These are phyloP conservation scores for Arabidopsis lyrata DNA, from an alignment of 441 rosid species.

Conservation along the genomic window DNA sequence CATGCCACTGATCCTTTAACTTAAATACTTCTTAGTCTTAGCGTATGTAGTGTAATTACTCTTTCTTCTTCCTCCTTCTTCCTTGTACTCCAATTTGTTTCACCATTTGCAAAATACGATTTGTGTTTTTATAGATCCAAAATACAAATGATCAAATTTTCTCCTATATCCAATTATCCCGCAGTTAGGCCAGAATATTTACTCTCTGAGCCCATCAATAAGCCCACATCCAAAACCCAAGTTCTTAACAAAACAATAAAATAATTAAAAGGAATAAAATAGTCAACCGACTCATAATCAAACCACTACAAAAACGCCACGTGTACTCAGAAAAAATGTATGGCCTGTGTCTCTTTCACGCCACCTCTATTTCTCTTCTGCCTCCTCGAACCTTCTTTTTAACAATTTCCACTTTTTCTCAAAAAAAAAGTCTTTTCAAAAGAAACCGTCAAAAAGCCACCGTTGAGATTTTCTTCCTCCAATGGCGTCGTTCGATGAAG, in stretches of 20 bases:
- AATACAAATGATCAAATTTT: too few species aligned
- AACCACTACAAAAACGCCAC: slow-evolving; percentile 25
- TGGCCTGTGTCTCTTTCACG: slow-evolving; percentile 38
- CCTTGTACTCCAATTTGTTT: too few species aligned
- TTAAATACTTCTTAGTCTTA: too few species aligned
- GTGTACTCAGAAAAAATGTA: slow-evolving; percentile 6
- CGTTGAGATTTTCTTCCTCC: slow-evolving; percentile 8
- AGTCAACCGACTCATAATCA: slow-evolving; percentile 25
- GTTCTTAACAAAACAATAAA: not conserved
- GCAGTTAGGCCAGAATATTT: not conserved
- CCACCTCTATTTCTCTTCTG: slow-evolving; percentile 24
- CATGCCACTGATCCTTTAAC: too few species aligned
- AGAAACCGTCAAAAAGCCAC: slow-evolving; percentile 19
- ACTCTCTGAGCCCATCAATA: not conserved
- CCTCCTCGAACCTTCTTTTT: slow-evolving; percentile 33
- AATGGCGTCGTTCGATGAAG: slow-evolving; percentile 80
- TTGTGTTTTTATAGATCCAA: too few species aligned
- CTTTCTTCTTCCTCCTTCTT: too few species aligned
- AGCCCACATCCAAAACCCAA: not conserved
- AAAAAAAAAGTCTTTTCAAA: not conserved
- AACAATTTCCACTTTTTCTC: not conserved
- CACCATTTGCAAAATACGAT: too few species aligned
- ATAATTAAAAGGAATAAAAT: slow-evolving; percentile 5
- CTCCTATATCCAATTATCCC: too few species aligned
- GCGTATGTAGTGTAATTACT: too few species aligned